Evolutionary conservation across 352 stramenopile species (phyloP), one percentile per base, ranked within the genome.

Genomic region (Sclerospora graminicola): DNA sequence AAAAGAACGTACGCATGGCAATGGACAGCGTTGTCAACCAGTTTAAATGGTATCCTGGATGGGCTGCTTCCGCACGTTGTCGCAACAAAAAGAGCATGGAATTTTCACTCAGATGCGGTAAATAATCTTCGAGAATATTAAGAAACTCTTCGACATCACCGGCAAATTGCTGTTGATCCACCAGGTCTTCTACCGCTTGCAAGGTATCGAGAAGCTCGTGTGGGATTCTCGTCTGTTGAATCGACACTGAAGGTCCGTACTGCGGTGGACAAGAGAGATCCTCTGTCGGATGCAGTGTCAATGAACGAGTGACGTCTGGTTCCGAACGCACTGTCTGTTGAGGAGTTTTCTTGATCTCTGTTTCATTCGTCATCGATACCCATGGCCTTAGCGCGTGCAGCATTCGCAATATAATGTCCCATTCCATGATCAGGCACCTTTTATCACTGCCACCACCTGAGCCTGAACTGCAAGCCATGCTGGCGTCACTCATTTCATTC

Each of bases 391-490:
- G 38, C 9, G 60, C 56, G 5, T 53, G 51, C 15, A 94, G 65
- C 60, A 89, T 90, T 3, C 76, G 73, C 11, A 90, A 57, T 38
- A 94, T 85, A 41, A 94, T 77, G 35, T 87, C 77, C 82, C 82
- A 94, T 50, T 94, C 82, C 31, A 89, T 73, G 15, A 76, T 59
- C 16, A 89, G 40, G 21, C 55, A 44, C 9, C 54, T 57, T 36
- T 58, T 69, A 23, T 68, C 63, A 1, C 35, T 45, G 9, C 37
- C 45, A 29, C 0, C 45, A 10, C 21, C 57, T 4, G 29, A 7
- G 14, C 3, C 46, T 4, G 48, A 19, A 8, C 18, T 40, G 13
- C n/a, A 31, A 21, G 29, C 35, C 15, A 30, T 30, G 23, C 28
- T 48, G 4, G 29, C 8, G 19, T 36, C 44, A 37, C 13, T 49